phyloP scores from a whole-genome alignment of 192 early-diverging fungal genomes.

The Backusella australiensis region DNA sequence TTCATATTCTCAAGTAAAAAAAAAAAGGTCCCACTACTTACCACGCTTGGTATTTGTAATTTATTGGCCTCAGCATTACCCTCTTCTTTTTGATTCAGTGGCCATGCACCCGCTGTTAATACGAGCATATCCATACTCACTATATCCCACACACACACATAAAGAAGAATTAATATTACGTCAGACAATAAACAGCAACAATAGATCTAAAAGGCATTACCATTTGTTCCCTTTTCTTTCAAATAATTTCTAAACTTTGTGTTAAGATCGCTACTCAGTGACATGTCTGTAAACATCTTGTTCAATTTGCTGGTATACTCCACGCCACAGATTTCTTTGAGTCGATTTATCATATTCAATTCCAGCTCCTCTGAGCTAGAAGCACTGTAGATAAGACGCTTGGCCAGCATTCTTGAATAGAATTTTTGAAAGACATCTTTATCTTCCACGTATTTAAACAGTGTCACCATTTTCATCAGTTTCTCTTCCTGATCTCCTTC shows the following conservation, averaged over 20 bases:
- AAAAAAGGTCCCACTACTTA: constrained; percentile 34
- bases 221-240: not conserved
- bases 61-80: not conserved
- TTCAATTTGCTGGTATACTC: constrained; percentile 87
- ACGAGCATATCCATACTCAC: constrained; percentile 75
- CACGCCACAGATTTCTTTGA: constrained; percentile 79
- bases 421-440: constrained; percentile 94
- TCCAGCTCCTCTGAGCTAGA: constrained; percentile 81
- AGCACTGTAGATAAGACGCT: constrained; percentile 71
- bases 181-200: not conserved
- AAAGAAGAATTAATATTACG: not conserved
- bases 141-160: not conserved
- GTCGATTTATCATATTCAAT: constrained; percentile 70
- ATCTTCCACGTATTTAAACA: constrained; percentile 89
- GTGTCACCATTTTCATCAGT: constrained; percentile 6
- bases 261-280: constrained; percentile 69
- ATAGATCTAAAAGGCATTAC: not conserved
- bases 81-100: constrained; percentile 47
- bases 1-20: not conserved
- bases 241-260: constrained; percentile 47
- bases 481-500: constrained; percentile 59
- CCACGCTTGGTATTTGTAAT: constrained; percentile 68
- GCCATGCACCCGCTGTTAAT: constrained; percentile 83
- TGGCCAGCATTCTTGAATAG: constrained; percentile 79
- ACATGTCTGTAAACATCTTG: constrained; percentile 87